Conservation (phyloP, 225 moss, liverwort and hornwort species). For the Physcomitrium patens region DNA sequence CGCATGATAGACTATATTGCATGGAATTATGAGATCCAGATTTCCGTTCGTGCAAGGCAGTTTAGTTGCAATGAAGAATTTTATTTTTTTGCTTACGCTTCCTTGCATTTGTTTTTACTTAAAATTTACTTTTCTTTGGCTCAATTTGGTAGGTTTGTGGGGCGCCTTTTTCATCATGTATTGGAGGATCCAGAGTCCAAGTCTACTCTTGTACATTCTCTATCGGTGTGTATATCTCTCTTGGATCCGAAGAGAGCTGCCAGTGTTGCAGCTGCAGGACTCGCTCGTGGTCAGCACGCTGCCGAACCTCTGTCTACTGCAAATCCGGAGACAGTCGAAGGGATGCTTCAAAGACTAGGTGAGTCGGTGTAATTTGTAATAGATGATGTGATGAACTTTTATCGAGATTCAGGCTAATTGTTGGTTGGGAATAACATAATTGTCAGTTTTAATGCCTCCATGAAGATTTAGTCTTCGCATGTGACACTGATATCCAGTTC, state of each 20-base stretch:
- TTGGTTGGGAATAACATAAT: neutral
- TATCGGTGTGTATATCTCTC: conserved; percentile 93
- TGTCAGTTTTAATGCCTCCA: neutral
- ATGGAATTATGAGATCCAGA: neutral
- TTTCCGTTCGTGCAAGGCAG: neutral
- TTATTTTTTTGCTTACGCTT: neutral
- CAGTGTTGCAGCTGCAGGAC: conserved; percentile 71
- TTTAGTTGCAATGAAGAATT: neutral
- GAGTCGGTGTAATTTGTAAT: conserved; percentile 28
- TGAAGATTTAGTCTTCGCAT: neutral
- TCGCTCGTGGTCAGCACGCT: conserved; percentile 80
- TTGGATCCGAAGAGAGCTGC: conserved; percentile 97
- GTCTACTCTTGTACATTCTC: conserved; percentile 90
- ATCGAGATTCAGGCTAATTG: neutral
- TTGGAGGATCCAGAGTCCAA: conserved; percentile 97
- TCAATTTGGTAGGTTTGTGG: conserved; percentile 74
- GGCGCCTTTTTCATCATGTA: conserved; percentile 88
- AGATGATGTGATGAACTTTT: neutral
- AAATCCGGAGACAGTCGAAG: conserved; percentile 97
- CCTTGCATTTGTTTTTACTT: neutral
- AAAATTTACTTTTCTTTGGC: no score
- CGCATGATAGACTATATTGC: neutral
- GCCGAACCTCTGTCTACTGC: conserved; percentile 77
- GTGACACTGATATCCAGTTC: neutral
- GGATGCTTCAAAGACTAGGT: conserved; percentile 98